Evolutionary conservation across 306 rosid species (phyloP).

Genomic region (Quercus dentata): DNA sequence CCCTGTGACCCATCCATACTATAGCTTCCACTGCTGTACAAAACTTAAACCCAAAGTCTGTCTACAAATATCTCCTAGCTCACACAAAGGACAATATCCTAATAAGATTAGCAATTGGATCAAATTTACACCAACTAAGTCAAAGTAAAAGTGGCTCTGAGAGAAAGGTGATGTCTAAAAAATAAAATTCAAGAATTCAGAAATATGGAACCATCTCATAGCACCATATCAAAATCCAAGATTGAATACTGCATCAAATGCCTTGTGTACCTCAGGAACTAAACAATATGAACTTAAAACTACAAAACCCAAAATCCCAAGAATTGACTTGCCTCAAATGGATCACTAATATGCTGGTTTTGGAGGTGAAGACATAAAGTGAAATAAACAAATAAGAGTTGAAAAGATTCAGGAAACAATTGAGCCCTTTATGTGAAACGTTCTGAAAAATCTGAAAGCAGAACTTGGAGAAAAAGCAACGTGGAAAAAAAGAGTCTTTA

Average conservation of each 20-base stretch:
- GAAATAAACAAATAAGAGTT: background rate
- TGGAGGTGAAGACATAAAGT: background rate
- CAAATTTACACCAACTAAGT: background rate
- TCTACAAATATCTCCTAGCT: background rate
- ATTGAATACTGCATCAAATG: background rate
- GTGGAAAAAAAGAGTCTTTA: background rate
- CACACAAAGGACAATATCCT: background rate
- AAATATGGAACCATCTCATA: background rate
- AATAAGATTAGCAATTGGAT: background rate
- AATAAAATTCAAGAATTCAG: background rate
- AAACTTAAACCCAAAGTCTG: background rate
- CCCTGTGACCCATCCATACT: constrained; percentile 35
- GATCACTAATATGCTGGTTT: background rate
- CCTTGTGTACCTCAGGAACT: background rate
- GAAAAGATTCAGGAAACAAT: background rate
- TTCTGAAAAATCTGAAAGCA: constrained; percentile 16
- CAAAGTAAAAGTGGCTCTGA: background rate
- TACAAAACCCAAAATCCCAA: background rate
- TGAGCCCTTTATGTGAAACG: background rate
- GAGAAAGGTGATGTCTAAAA: background rate
- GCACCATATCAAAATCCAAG: background rate
- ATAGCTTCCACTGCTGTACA: background rate
- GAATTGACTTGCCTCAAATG: background rate
- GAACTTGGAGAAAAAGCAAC: constrained; percentile 24
- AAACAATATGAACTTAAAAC: background rate